These are phyloP conservation scores for Ochetophila trinervis DNA, from an alignment of 306 rosid genomes.

Conservation along the genomic window DNA sequence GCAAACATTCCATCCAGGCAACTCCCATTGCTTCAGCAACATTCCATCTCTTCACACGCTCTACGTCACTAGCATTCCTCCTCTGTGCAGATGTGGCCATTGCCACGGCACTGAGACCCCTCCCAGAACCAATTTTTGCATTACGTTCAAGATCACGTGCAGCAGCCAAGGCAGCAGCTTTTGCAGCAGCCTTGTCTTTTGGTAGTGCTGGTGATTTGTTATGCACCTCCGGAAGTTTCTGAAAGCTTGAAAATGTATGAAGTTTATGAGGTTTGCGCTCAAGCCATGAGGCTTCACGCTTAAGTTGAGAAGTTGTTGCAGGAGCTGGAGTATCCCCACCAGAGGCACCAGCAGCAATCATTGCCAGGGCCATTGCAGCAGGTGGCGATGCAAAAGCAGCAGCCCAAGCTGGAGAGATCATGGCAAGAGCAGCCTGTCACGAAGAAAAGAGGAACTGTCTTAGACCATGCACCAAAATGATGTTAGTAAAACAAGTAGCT, in stretches of 20 bases:
- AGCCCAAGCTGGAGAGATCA: constrained; percentile 97
- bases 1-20: constrained; percentile 99
- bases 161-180: constrained; percentile 95
- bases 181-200: constrained; percentile 88
- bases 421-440: constrained; percentile 81
- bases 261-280: constrained; percentile 81
- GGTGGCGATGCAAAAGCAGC: constrained; percentile 99
- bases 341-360: constrained; percentile 98
- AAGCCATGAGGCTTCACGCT: constrained; percentile 79
- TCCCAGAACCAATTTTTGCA: constrained; percentile 90
- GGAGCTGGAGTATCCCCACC: constrained; percentile 73
- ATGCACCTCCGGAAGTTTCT: constrained; percentile 64
- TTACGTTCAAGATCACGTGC: constrained; percentile 89
- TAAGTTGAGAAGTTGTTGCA: constrained; percentile 48
- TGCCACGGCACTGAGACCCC: constrained; percentile 98
- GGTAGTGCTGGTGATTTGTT: constrained; percentile 62
- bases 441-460: constrained; percentile 7
- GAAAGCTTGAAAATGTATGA: constrained; percentile 90
- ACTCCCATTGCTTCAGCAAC: constrained; percentile 94
- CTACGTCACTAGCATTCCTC: constrained; percentile 77
- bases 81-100: constrained; percentile 99
- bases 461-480: neutral
- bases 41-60: constrained; percentile 89
- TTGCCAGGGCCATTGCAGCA: constrained; percentile 97
- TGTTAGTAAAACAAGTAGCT: neutral